phyloP scores from a whole-genome alignment of 2,329 filamentous ascomycete species.

The Neocatenulostroma microsporum region DNA sequence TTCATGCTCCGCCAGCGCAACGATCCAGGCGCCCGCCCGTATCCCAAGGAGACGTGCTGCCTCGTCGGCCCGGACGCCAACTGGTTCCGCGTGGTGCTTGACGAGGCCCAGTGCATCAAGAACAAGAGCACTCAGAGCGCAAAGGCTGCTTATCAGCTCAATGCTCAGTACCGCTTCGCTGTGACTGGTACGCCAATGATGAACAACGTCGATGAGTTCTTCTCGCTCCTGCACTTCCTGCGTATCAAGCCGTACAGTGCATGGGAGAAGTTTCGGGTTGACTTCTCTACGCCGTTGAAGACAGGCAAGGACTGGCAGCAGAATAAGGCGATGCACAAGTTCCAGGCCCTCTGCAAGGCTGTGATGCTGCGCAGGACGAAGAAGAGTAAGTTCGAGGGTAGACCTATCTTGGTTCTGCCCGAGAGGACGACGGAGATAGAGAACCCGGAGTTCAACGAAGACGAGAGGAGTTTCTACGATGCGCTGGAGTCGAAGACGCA shows the following conservation, averaged over 20 bases:
- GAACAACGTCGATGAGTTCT: constrained; percentile 73
- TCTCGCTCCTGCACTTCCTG: constrained; percentile 68
- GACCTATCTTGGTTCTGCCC: constrained; percentile 63
- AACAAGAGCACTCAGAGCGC: constrained; percentile 59
- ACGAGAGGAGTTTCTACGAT: constrained; percentile 58
- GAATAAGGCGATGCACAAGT: constrained; percentile 54
- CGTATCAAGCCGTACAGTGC: constrained; percentile 66
- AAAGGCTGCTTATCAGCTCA: constrained; percentile 51
- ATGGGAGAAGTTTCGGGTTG: constrained; percentile 53
- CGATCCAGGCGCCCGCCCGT: constrained; percentile 31
- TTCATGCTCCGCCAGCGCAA: constrained; percentile 44
- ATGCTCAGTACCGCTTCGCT: constrained; percentile 60
- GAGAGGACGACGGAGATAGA: constrained; percentile 55
- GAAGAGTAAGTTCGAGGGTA: constrained; percentile 67
- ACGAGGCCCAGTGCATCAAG: constrained; percentile 77
- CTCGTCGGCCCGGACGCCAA: constrained; percentile 46
- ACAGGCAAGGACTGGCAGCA: constrained; percentile 23
- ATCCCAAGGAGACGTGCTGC: constrained; percentile 26
- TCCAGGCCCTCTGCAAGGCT: constrained; percentile 70
- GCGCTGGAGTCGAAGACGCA: constrained; percentile 60
- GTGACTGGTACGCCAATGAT: constrained; percentile 83
- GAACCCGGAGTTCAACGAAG: constrained; percentile 58
- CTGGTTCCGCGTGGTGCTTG: constrained; percentile 62
- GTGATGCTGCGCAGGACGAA: constrained; percentile 80
- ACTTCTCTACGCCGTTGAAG: constrained; percentile 50